Evolutionary conservation across 768 basidiomycete genomes (phyloP), one percentile per base, ranked within the genome.

Genomic region (Tricholoma saponaceum): DNA sequence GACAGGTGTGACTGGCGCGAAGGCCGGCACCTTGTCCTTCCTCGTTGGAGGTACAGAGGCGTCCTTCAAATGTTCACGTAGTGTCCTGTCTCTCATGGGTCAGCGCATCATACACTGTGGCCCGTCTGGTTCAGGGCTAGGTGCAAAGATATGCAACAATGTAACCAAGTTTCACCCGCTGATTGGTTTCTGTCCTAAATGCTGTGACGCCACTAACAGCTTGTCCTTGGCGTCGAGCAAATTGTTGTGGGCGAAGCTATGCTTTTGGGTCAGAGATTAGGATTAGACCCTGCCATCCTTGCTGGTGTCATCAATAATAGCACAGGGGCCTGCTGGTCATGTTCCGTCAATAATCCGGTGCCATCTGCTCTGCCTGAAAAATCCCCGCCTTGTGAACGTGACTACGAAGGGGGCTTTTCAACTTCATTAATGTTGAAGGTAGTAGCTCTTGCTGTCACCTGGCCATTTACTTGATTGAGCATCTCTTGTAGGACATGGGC

Each of bases 121-220:
- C 1, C 76, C 81, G 7, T 89, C 89, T 4, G 91, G 93, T 10
- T 79, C 89, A 2, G 93, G 93, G 0, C 73, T 95, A 9, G 92
- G 83, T 0, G 92, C 92, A 2, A 95, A 95, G 74, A 92, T 95
- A 35, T 93, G 91, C 74, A 95, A 95, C 72, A 95, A 95, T 70
- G 80, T 84, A 57, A 64, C 71, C 76, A 4, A 66, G 72, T 39
- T 62, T 56, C 47, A 46, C 57, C 57, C 46, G 37, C 30, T 39
- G 33, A 18, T 6, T 7, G 5, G 10, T 47, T 22, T 33, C 22
- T 30, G 25, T 44, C 18, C 20, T 55, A 32, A 56, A 16, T 47
- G 46, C 32, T 12, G 41, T 60, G 52, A 66, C 66, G 51, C 54
- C 54, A 37, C 59, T n/a, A 64, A 69, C 57, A 86, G 69, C 76